Evolutionary conservation across 345 rosid species (phyloP), one percentile per base, ranked within the genome.

Genomic region (Bretschneidera sinensis): DNA sequence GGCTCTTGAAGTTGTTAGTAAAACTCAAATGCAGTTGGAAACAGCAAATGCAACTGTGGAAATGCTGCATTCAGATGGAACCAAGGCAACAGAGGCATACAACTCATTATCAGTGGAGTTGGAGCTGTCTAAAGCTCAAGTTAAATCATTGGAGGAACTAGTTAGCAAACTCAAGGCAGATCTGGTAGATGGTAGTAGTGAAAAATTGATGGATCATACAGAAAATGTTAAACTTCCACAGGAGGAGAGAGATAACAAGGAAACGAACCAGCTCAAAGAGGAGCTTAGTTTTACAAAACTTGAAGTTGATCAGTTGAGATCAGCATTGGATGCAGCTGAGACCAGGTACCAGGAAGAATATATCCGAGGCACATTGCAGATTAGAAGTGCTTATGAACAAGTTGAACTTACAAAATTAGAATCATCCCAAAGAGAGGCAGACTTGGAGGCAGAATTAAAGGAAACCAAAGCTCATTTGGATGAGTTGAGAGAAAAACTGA

Each of bases 271-370:
- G 77, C 85, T 91, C 34, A 77, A 80, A 60, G 67, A 58, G 21
- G 98, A 88, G 71, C 83, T 81, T 43, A 67, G 78, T 69, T 34
- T 14, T 24, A 76, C 83, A 22, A 85, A 80, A 53, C 54, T 57
- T 48, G 97, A 89, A 83, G 73, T 82, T 60, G 66, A 68, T 21
- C 92, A 87, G 19, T 61, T 92, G 74, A 84, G 76, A 75, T 78
- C 86, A 22, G 86, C 83, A 53, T 61, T 92, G 20, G 91, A 82
- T 76, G 83, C 79, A 15, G 81, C 90, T 13, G 99, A 94, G 80
- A 66, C 76, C 11, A 76, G 91, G 74, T 89, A 89, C 66, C 96
- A 92, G 55, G 96, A 87, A 70, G 97, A 89, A 76, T 87, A 87
- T 60, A 84, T 92, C 28, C 94, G 71, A 25, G 87, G 97, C 81